Evolutionary conservation across 164 flowering plant genomes (phyloP).

Genomic region (Litsea cubeba): DNA sequence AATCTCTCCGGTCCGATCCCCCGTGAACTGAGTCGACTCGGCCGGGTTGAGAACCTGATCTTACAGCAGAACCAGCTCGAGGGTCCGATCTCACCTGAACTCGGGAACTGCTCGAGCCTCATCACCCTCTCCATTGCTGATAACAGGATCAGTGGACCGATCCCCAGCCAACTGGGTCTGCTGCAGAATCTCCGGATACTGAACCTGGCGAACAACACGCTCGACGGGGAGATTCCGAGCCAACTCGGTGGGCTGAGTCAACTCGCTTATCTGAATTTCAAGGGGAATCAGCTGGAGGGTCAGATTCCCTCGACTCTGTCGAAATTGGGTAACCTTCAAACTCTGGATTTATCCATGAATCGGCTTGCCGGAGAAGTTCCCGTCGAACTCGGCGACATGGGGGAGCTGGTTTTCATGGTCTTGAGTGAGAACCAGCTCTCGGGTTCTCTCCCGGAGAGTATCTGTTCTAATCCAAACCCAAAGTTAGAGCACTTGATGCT

Average conservation of each 20-base stretch:
- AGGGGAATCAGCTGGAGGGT: conserved; percentile 70
- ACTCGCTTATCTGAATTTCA: conserved; percentile 61
- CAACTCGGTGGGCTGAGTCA: conserved; percentile 53
- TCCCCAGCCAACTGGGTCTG: conserved; percentile 58
- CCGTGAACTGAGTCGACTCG: conserved; percentile 52
- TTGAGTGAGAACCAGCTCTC: conserved; percentile 61
- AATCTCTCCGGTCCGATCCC: conserved; percentile 71
- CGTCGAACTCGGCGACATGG: conserved; percentile 51
- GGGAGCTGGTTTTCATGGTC: conserved; percentile 50
- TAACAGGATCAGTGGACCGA: conserved; percentile 62
- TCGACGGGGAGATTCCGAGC: conserved; percentile 62
- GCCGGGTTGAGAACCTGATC: conserved; percentile 39
- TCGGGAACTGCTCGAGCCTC: conserved; percentile 69
- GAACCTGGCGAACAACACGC: conserved; percentile 72
- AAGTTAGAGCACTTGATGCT: conserved; percentile 56
- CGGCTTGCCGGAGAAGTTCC: conserved; percentile 62
- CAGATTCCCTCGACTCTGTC: conserved; percentile 57
- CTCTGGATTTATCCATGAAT: conserved; percentile 77
- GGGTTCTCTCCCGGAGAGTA: conserved; percentile 46
- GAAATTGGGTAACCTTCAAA: conserved; percentile 51
- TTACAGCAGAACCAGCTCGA: conserved; percentile 57
- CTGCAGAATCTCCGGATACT: conserved; percentile 48
- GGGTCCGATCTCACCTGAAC: conserved; percentile 64
- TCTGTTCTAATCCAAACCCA: conserved; percentile 54
- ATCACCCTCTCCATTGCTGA: conserved; percentile 48